Evolutionary conservation across 2,329 filamentous ascomycete genomes (phyloP), one percentile per base, ranked within the genome.

Genomic region (Aureobasidium namibiae): DNA sequence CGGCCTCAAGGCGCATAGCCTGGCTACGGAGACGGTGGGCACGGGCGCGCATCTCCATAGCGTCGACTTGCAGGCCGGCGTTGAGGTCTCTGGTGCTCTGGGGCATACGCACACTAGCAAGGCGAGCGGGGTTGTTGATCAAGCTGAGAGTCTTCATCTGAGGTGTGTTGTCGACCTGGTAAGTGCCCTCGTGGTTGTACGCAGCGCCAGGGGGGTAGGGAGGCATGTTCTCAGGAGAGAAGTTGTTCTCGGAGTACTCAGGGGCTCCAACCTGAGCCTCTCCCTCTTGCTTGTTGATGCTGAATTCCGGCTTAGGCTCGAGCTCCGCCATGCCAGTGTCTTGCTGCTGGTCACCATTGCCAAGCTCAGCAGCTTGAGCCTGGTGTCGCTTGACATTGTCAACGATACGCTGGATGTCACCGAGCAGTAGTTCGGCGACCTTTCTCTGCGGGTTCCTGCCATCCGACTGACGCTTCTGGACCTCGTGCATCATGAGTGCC

Each of bases 391-490:
- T 60, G 38, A 45, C 49, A 13, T 38, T 34, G 29, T 63, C 62
- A 16, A 59, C 49, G 23, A 61, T 31, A 21, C 59, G 61, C 44
- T 63, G 62, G 4, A 61, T 39, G 39, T 63, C 62, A 4, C 60
- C 60, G 4, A 61, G 53, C 29, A 63, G 42, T 18, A 63, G 46
- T 49, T 63, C 62, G 26, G 46, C 38, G 14, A 63, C 49, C 49
- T 52, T 63, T 16, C 62, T 59, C 60, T 63, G 62, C 26, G 62
- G 61, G 24, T 61, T 56, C 36, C 44, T 58, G 34, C 41, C 41
- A 31, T 62, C 60, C 3, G 23, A 8, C 46, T 61, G 60, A 36
- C 62, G 60, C 18, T 53, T 45, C 14, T 58, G 45, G 23, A 63
- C 62, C 42, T 63, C 60, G 48, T 45, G 24, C 4, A 31, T 23